These are phyloP conservation scores for Pseudogymnoascus sp. DNA, from an alignment of 2,329 filamentous ascomycete genomes.

Conservation along the genomic window DNA sequence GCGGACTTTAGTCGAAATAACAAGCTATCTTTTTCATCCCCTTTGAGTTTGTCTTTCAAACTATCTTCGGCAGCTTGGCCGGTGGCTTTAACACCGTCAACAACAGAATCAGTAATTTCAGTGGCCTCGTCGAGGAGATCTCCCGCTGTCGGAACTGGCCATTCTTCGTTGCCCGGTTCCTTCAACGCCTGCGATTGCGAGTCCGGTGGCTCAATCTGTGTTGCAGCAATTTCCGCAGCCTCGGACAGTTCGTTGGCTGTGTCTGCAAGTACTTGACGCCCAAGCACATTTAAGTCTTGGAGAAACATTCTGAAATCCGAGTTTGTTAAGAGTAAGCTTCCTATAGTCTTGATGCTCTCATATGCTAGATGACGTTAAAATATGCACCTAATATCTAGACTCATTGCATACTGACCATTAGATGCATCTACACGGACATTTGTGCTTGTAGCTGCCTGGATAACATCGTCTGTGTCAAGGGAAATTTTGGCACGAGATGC, in stretches of 20 bases:
- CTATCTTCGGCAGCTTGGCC: constrained; percentile 58
- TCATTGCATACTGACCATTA: constrained; percentile 46
- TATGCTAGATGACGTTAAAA: constrained; percentile 47
- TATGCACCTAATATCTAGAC: background rate
- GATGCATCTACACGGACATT: constrained; percentile 63
- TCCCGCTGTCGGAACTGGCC: constrained; percentile 46
- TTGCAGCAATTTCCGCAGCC: constrained; percentile 65
- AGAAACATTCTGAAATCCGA: constrained; percentile 83
- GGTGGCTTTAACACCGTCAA: constrained; percentile 40
- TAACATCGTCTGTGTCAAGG: constrained; percentile 58
- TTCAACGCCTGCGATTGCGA: constrained; percentile 50
- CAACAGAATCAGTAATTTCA: constrained; percentile 39
- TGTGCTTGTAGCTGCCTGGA: constrained; percentile 50
- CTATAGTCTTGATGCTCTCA: constrained; percentile 73
- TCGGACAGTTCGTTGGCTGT: constrained; percentile 72
- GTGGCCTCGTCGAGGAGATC: constrained; percentile 54
- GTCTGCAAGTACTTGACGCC: constrained; percentile 78
- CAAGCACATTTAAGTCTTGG: constrained; percentile 69
- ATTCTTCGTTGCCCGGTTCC: constrained; percentile 41
- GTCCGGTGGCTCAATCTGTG: constrained; percentile 62
- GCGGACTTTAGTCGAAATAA: constrained; percentile 69
- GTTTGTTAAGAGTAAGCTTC: constrained; percentile 79
- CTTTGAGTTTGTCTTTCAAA: constrained; percentile 62
- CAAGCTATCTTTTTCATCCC: constrained; percentile 66
- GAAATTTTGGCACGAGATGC: constrained; percentile 64